These are phyloP conservation scores for Mycena sp. DNA, from an alignment of 1,284 basidiomycete species.

Conservation along the genomic window DNA sequence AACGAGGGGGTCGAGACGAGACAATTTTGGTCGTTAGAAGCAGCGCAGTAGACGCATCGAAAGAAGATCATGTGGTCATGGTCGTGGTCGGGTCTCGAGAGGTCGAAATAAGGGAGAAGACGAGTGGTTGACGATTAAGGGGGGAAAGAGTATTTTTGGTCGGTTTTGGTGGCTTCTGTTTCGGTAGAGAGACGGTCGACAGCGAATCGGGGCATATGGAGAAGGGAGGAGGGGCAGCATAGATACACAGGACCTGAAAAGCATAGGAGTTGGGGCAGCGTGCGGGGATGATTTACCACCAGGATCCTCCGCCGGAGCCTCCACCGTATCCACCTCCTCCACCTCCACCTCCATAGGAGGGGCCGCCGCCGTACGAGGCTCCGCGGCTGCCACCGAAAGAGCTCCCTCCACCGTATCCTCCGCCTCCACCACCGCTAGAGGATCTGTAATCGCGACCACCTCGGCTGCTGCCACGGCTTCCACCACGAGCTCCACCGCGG, in stretches of 20 bases:
- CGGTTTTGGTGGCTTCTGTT: conserved; percentile 15
- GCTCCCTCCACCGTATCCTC: conserved; percentile 40
- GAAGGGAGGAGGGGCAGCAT: not conserved
- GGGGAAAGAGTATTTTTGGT: conserved; percentile 9
- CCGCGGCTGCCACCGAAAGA: conserved; percentile 39
- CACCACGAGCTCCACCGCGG: conserved; percentile 62
- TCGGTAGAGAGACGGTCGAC: not conserved
- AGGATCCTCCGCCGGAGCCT: conserved; percentile 23
- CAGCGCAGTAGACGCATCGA: conserved; percentile 56
- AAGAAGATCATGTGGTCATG: conserved; percentile 31
- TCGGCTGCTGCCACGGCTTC: conserved; percentile 50
- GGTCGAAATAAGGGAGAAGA: too few species aligned
- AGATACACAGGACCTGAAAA: conserved; percentile 26
- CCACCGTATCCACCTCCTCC: conserved; percentile 41
- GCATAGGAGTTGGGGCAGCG: conserved; percentile 18
- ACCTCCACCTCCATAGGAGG: conserved; percentile 34
- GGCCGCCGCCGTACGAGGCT: conserved; percentile 33
- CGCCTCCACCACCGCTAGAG: conserved; percentile 46
- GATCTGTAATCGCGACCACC: conserved; percentile 49
- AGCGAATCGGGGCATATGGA: not conserved
- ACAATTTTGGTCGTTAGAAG: conserved; percentile 56
- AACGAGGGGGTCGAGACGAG: conserved; percentile 72
- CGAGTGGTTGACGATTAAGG: conserved; percentile 21
- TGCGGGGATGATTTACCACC: conserved; percentile 29
- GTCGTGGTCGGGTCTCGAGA: conserved; percentile 28